Percentiles rank a stretch among this genome's conserved stretches.
Conservation (phyloP, 2,329 filamentous ascomycete genomes). For the Fusarium sp. region DNA sequence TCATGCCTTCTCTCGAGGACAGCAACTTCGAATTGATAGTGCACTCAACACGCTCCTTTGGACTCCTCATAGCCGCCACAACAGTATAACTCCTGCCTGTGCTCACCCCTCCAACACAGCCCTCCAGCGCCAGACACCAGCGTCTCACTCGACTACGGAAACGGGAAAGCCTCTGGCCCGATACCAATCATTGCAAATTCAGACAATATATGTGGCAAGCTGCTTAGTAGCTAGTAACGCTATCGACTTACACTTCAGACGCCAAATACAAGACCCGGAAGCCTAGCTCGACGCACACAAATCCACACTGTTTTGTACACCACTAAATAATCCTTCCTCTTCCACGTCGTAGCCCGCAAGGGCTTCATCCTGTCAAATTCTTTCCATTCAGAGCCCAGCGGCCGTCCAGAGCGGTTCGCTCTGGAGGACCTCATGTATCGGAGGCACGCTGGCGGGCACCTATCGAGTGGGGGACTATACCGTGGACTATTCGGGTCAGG, state of each 20-base stretch:
- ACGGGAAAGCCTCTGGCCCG: conserved; percentile 42
- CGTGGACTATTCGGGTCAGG: conserved; percentile 79
- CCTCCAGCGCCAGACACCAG: conserved; percentile 39
- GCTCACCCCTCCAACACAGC: conserved; percentile 39
- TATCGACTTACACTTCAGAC: conserved; percentile 43
- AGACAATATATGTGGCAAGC: conserved; percentile 43
- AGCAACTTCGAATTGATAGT: conserved; percentile 29
- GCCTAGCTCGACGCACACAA: conserved; percentile 38
- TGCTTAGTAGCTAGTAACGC: conserved; percentile 40
- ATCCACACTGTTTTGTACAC: conserved; percentile 42
- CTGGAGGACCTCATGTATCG: conserved; percentile 80
- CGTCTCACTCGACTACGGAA: conserved; percentile 44
- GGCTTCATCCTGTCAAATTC: conserved; percentile 66
- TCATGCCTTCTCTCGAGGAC: conserved; percentile 29
- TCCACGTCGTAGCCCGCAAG: conserved; percentile 62
- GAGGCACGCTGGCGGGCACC: conserved; percentile 78
- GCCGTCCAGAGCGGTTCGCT: conserved; percentile 80
- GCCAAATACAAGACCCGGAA: conserved; percentile 35
- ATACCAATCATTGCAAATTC: conserved; percentile 40
- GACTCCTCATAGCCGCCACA: conserved; percentile 35
- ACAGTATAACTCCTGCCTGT: conserved; percentile 35
- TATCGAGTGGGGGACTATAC: conserved; percentile 80
- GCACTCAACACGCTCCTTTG: conserved; percentile 42
- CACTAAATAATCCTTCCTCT: conserved; percentile 41
- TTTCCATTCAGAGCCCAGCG: conserved; percentile 71